Percentiles rank a stretch among this genome's conserved stretches.
These are phyloP conservation scores for Filosporella fistucella DNA, from an alignment of 495 filamentous ascomycete genomes.

Conservation along the genomic window DNA sequence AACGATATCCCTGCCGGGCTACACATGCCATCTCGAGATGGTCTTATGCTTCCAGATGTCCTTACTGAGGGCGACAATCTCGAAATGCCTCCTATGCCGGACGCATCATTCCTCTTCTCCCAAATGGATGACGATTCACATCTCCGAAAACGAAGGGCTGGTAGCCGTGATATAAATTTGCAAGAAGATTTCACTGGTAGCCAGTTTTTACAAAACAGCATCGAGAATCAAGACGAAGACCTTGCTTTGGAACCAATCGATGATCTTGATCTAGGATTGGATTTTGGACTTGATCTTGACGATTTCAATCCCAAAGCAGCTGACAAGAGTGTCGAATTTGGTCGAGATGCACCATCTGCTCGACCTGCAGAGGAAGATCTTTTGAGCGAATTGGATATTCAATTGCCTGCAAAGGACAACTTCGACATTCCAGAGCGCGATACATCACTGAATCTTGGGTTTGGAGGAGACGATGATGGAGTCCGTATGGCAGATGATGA, in stretches of 20 bases:
- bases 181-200: conserved; percentile 56
- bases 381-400: conserved; percentile 55
- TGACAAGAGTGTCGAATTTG: conserved; percentile 75
- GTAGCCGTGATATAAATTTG: conserved; percentile 60
- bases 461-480: conserved; percentile 40
- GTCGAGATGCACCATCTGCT: conserved; percentile 69
- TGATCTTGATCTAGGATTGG: conserved; percentile 52
- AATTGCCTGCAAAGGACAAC: conserved; percentile 27
- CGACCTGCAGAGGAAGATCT: conserved; percentile 67
- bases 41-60: conserved; percentile 77
- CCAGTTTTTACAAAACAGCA: conserved; percentile 64
- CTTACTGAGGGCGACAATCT: conserved; percentile 88
- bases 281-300: conserved; percentile 54
- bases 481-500: conserved; percentile 55
- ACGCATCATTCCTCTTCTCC: conserved; percentile 68
- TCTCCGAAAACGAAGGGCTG: conserved; percentile 52
- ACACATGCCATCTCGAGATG: conserved; percentile 58
- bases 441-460: conserved; percentile 40
- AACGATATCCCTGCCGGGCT: conserved; percentile 70
- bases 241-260: conserved; percentile 43
- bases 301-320: conserved; percentile 26
- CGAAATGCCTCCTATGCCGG: conserved; percentile 57
- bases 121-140: conserved; percentile 53
- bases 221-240: conserved; percentile 44
- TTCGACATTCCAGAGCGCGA: conserved; percentile 34